Evolutionary conservation across 2,329 filamentous ascomycete species (phyloP).

Genomic region (Sclerotinia nivalis): DNA sequence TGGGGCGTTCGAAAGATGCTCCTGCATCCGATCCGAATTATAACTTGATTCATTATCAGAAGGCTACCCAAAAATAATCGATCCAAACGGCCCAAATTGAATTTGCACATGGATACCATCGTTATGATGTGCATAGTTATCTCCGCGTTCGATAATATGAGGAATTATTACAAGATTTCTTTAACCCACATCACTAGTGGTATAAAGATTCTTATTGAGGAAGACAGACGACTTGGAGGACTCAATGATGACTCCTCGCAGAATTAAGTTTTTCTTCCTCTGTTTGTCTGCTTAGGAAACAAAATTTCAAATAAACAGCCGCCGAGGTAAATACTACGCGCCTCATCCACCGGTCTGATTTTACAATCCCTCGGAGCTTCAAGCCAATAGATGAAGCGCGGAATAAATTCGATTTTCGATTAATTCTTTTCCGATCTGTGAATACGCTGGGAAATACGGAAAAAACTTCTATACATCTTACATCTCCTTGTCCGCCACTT

Average conservation of each 20-base stretch:
- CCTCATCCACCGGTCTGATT: not conserved
- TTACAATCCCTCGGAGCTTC: conserved; percentile 6
- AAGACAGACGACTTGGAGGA: not conserved
- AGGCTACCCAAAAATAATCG: conserved; percentile 13
- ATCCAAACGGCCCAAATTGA: not conserved
- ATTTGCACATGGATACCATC: conserved; percentile 2
- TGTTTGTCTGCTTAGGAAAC: conserved; percentile 17
- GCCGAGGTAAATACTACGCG: not conserved
- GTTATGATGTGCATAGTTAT: conserved; percentile 17
- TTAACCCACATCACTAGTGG: conserved; percentile 16
- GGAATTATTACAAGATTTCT: not conserved
- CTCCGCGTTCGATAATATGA: conserved; percentile 10
- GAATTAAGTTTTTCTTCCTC: conserved; percentile 10
- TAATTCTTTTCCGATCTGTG: not conserved
- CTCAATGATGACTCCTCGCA: not conserved
- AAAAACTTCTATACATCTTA: not conserved
- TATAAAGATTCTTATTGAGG: conserved; percentile 14
- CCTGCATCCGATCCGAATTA: conserved; percentile 1
- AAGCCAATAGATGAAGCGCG: conserved; percentile 15
- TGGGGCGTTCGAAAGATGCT: not conserved
- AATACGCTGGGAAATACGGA: not conserved
- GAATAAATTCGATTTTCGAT: not conserved
- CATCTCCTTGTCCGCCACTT: not conserved
- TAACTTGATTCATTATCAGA: not conserved
- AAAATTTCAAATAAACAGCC: conserved; percentile 12